phyloP scores from a whole-genome alignment of 805 yeast species.

The Schwanniomyces vanrijiae region DNA sequence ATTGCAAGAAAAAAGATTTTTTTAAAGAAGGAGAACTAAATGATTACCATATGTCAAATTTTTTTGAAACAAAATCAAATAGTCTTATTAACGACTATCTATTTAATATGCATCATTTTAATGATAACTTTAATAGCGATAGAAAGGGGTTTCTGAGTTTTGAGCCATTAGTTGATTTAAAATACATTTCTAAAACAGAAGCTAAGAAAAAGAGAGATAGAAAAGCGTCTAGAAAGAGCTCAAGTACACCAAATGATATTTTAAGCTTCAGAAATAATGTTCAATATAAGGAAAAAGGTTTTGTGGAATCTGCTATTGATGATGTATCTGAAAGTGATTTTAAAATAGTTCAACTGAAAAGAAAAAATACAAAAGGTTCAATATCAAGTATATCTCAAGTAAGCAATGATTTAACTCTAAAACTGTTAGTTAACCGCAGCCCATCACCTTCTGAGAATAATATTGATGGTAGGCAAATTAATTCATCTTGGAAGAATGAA shows the following conservation, averaged over 20 bases:
- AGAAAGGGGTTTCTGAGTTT: slow-evolving; percentile 31
- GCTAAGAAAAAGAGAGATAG: slow-evolving; percentile 21
- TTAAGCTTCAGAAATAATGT: slow-evolving; percentile 24
- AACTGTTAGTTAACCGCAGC: neutral
- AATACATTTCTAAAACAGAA: slow-evolving; percentile 14
- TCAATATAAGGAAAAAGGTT: slow-evolving; percentile 13
- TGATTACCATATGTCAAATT: slow-evolving; percentile 8
- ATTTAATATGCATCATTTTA: slow-evolving; percentile 16
- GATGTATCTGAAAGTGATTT: slow-evolving; percentile 19
- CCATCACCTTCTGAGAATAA: neutral
- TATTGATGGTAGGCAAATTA: neutral
- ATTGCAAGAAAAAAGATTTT: slow-evolving; percentile 25
- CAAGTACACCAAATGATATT: slow-evolving; percentile 19
- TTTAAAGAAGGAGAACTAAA: slow-evolving; percentile 17
- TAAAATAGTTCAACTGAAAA: slow-evolving; percentile 25
- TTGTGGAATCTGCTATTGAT: slow-evolving; percentile 19
- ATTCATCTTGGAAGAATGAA: neutral
- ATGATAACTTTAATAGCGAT: slow-evolving; percentile 35
- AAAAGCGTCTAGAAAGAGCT: slow-evolving; percentile 21
- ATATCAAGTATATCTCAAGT: slow-evolving; percentile 6
- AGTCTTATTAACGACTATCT: slow-evolving; percentile 21
- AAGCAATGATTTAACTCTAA: neutral
- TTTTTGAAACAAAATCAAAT: slow-evolving; percentile 21
- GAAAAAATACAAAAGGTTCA: slow-evolving; percentile 10
- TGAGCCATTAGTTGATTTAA: slow-evolving; percentile 36